phyloP scores from a whole-genome alignment of 1,284 basidiomycete genomes.

The Cryptococcus hybrid region DNA sequence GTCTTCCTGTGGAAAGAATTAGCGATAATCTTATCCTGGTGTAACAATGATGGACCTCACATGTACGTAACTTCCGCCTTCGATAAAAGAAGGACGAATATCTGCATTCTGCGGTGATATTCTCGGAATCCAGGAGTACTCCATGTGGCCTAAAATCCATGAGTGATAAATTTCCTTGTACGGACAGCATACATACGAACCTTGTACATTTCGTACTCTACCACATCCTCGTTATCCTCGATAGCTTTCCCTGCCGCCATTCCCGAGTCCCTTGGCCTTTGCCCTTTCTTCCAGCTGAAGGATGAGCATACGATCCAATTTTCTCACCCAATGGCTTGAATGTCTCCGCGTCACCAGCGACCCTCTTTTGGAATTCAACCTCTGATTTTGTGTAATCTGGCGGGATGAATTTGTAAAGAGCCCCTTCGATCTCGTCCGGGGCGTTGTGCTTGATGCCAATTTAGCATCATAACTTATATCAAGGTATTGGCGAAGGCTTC shows the following conservation, averaged over 20 bases:
- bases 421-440: constrained; percentile 86
- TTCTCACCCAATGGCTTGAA: constrained; percentile 78
- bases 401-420: constrained; percentile 75
- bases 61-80: constrained; percentile 89
- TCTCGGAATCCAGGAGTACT: constrained; percentile 85
- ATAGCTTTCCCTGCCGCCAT: constrained; percentile 39
- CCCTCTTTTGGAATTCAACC: constrained; percentile 62
- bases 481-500: constrained; percentile 75
- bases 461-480: constrained; percentile 66
- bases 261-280: constrained; percentile 9
- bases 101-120: constrained; percentile 90
- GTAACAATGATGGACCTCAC: constrained; percentile 27
- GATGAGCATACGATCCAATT: constrained; percentile 70
- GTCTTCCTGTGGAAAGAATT: constrained; percentile 56
- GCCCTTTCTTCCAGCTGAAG: constrained; percentile 37
- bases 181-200: constrained; percentile 53
- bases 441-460: constrained; percentile 64
- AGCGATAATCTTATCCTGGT: neutral
- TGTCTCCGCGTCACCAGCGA: constrained; percentile 66
- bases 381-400: constrained; percentile 69
- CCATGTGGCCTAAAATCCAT: constrained; percentile 65
- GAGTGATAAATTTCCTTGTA: neutral
- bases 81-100: constrained; percentile 92
- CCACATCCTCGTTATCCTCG: constrained; percentile 59
- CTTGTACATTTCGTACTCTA: constrained; percentile 82